These are phyloP conservation scores for Plenodomus biglobosus DNA, from an alignment of 2,329 filamentous ascomycete genomes.

Conservation along the genomic window DNA sequence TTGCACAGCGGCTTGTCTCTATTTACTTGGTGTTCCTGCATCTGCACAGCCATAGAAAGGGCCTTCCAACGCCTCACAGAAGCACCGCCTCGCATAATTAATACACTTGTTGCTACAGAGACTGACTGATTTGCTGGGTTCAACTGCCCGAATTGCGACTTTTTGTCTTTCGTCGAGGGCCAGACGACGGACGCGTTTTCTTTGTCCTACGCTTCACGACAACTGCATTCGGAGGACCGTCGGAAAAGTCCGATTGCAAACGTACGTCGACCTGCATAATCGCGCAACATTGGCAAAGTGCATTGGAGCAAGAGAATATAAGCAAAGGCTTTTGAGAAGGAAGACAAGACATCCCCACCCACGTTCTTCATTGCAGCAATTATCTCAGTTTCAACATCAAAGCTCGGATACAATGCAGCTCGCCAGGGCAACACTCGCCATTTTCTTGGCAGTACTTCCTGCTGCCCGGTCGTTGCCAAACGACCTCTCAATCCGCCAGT, in stretches of 20 bases:
- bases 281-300: not conserved
- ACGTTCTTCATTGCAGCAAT: not conserved
- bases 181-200: constrained; percentile 8
- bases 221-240: constrained; percentile 12
- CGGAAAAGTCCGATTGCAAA: constrained; percentile 11
- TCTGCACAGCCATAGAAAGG: too few relatives aligned
- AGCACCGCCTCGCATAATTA: not conserved
- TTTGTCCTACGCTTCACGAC: constrained; percentile 20
- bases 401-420: constrained; percentile 9
- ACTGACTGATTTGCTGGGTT: not conserved
- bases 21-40: not conserved
- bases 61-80: not conserved
- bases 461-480: constrained; percentile 11
- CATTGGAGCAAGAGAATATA: constrained; percentile 3
- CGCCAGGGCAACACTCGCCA: constrained; percentile 5
- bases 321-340: not conserved
- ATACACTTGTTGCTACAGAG: not conserved
- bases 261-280: constrained; percentile 14
- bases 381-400: not conserved
- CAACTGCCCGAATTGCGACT: not conserved
- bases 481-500: constrained; percentile 1
- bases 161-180: not conserved
- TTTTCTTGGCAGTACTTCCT: constrained; percentile 9
- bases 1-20: not conserved
- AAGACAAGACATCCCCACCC: not conserved